These are phyloP conservation scores for Clavispora asparagi DNA, from an alignment of 805 yeast species.

Conservation along the genomic window DNA sequence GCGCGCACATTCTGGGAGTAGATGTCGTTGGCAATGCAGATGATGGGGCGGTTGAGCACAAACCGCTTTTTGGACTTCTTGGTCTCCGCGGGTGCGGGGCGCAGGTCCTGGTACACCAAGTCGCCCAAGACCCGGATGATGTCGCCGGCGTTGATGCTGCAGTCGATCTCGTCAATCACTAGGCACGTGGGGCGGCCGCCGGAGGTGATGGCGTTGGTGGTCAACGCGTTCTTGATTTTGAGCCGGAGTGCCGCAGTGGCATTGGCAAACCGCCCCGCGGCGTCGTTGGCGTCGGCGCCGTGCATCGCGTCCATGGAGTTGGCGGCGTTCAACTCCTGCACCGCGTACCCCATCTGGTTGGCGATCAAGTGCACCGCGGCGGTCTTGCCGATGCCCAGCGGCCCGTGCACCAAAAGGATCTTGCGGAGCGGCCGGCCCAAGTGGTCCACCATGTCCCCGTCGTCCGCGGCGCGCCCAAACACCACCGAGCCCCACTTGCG, in stretches of 20 bases:
- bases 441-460: slow-evolving; percentile 16
- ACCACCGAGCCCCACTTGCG: slow-evolving; percentile 32
- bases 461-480: slow-evolving; percentile 20
- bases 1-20: slow-evolving; percentile 34
- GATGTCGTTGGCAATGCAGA: slow-evolving; percentile 86
- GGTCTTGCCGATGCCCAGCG: slow-evolving; percentile 93
- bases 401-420: slow-evolving; percentile 77
- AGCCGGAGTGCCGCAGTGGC: slow-evolving; percentile 29
- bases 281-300: slow-evolving; percentile 13
- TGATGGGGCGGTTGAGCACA: slow-evolving; percentile 69
- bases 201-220: slow-evolving; percentile 52
- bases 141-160: slow-evolving; percentile 31
- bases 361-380: slow-evolving; percentile 83
- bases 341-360: slow-evolving; percentile 71
- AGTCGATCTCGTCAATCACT: slow-evolving; percentile 84
- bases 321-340: slow-evolving; percentile 79
- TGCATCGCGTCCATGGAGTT: slow-evolving; percentile 36
- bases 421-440: slow-evolving; percentile 43
- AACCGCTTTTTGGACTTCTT: slow-evolving; percentile 33
- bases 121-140: slow-evolving; percentile 50
- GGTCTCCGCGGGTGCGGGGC: background rate
- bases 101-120: slow-evolving; percentile 49
- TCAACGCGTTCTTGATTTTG: slow-evolving; percentile 50
- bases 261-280: slow-evolving; percentile 15
- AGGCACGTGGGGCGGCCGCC: slow-evolving; percentile 70